Base-by-base conservation (phyloP, 225 moss, liverwort and hornwort species). In the Bryoerythrophyllum caledonicum region DNA sequence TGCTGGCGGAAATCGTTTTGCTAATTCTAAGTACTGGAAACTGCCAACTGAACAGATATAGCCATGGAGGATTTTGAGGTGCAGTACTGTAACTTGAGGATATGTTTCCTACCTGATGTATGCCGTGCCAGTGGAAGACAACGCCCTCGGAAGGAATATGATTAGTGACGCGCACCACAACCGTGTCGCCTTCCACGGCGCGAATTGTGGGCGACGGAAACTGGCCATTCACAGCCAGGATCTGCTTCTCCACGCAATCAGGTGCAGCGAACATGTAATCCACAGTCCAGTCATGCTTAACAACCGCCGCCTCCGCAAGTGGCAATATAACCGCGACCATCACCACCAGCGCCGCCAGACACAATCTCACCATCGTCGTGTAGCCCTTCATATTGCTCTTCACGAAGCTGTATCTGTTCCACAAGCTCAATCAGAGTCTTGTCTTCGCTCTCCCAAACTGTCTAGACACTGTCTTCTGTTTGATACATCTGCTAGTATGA, bases 121-220 rank as follows among this genome's bases (percentile, higher is more conserved):
- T 64, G 25, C 53, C 86, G 75, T 17, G 74, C 72, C 85, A 82
- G 78, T 75, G 75, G 16, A 67, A 26, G 19, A 82, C 78, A 11
- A 85, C 79, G 17, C 72, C 66, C 59, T 82, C 81, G 10, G 67
- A 40, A 13, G 79, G 81, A 48, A 82, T 75, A 7, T 26, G 32
- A 63, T 85, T 85, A 1, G 48, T 63, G 24, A 85, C 59, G 1
- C 60, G 43, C 57, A 85, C 84, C 14, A 55, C 68, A 49, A 81
- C 76, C 10, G 80, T 86, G 21, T 83, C 83, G 53, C 83, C 86
- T 32, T 69, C 77, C 37, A 64, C 63, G 1, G 80, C 75, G 12
- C 59, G 34, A 55, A 82, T 76, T 15, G 58, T 81, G 4, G 81
- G 84, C 25, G 77, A 74, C 23, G 84, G 81, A 30, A 24, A 78